Base-by-base conservation (phyloP, 805 yeast genomes). In the Candida odintsovae region DNA sequence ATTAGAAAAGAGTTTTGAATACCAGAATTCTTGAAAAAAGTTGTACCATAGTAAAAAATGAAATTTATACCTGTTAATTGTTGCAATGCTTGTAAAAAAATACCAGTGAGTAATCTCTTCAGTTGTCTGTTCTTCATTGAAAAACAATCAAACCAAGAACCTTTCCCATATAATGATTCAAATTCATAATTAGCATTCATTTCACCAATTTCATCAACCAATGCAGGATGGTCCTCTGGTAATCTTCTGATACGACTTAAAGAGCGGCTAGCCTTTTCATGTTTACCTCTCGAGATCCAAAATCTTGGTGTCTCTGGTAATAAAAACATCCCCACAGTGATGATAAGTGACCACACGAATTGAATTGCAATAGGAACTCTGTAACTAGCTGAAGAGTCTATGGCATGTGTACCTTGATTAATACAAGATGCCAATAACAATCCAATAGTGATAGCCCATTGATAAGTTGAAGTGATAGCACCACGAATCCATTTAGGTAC, bases 401-500 rank as follows among this genome's bases (percentile, higher is more conserved):
- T 67, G 49, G 69, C 60, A 51, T 83, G 71, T 6, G 89, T 80
- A 28, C 83, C 90, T 57, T 83, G 85, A 56, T 83, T 80, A 40
- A 86, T 77, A 50, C 85, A 77, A 54, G 84, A 75, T 8, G 92
- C 90, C 23, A 86, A 69, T 43, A 83, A 63, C 40, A 85, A 65
- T 43, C 95, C 95, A 70, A 87, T 75, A 4, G 94, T 84, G 56
- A 73, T 70, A 38, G 84, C 82, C 71, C 82, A 75, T 64, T 86
- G 95, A 64, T 84, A 87, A 46, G 85, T 75, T 46, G 86, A 79
- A 42, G 86, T 89, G 51, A 84, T 72, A 18, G 89, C 78, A 55
- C 95, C 95, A 68, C 95, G 74, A 42, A 86, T 77, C 74, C 85
- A 81, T 56, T 76, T 80, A 23, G 94, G 94, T 16, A 89, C 77